Base-by-base conservation (phyloP, 1,139 yeast genomes). In the Debaryomyces sp. region DNA sequence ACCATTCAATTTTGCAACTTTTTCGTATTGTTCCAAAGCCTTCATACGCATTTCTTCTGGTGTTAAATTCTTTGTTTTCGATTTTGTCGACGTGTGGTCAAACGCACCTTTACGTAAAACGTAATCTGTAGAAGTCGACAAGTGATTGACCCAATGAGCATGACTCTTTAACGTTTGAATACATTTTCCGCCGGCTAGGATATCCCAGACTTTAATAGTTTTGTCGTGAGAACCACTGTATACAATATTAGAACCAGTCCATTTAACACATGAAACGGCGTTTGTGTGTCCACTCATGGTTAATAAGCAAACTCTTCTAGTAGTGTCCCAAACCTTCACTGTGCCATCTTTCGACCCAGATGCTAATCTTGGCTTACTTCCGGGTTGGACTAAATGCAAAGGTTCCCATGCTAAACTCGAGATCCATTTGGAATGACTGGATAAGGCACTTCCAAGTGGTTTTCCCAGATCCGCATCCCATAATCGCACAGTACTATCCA, bases 81-180 rank as follows among this genome's bases (percentile, higher is more conserved):
- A 56, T 42, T 54, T 58, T 18, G 57, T 56, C 22, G 68, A 56
- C 2, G 59, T 60, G 55, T 69, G 68, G 49, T 68, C 72, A 49
- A 63, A 69, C 34, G 71, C 73, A 24, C 74, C 99, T 54, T 86
- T 81, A 55, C 98, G 77, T 47, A 94, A 72, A 0, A 85, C 96
- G 61, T 87, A 87, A 62, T 94, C 99, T 0, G 98, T 92, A 2
- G 96, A 89, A 42, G 94, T 73, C 0, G 97, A 88, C 54, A 94
- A 76, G 68, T 94, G 98, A 65, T 94, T 94, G 44, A 94, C 96
- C 98, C 99, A 94, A 68, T 95, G 99, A 2, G 96, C 98, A 66
- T 94, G 99, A 42, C 95, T 82, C 64, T 85, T 85, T 54, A 94
- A 73, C 1, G 89, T 85, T 61, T 88, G 91, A 39, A 89, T 77